Conservation (phyloP, 2,329 filamentous ascomycete genomes). For the Fusarium incarnatum region DNA sequence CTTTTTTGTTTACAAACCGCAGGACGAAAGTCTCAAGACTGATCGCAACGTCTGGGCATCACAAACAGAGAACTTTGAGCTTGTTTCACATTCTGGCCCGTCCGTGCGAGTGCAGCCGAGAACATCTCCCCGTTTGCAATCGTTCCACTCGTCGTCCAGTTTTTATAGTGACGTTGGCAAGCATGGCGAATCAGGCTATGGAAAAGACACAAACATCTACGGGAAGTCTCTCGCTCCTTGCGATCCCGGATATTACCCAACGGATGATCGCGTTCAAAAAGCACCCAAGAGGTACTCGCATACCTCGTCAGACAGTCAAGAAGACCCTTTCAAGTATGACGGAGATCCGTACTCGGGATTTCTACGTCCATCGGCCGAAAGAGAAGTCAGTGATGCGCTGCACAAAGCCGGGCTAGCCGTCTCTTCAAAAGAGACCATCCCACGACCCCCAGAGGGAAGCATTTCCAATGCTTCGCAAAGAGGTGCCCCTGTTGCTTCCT, state of each 20-base stretch:
- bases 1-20: conserved; percentile 24
- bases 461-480: conserved; percentile 7
- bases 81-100: conserved; percentile 26
- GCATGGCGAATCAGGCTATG: conserved; percentile 5
- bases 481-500: conserved; percentile 41
- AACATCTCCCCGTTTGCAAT: conserved; percentile 33
- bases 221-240: neutral
- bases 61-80: conserved; percentile 23
- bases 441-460: conserved; percentile 9
- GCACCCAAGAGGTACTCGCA: conserved; percentile 41
- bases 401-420: conserved; percentile 45
- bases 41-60: conserved; percentile 3
- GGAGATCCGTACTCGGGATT: conserved; percentile 53
- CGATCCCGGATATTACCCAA: neutral
- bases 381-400: conserved; percentile 58
- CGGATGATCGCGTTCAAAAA: conserved; percentile 11
- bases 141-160: conserved; percentile 48
- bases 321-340: conserved; percentile 62
- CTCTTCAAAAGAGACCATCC: conserved; percentile 20
- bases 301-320: conserved; percentile 52
- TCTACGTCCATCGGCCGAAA: conserved; percentile 54
- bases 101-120: conserved; percentile 19
- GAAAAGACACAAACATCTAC: conserved; percentile 2
- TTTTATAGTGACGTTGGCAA: conserved; percentile 43
- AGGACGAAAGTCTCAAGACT: conserved; percentile 8